phyloP scores from a whole-genome alignment of 257 asterid genomes.

The Hygrophila difformis region DNA sequence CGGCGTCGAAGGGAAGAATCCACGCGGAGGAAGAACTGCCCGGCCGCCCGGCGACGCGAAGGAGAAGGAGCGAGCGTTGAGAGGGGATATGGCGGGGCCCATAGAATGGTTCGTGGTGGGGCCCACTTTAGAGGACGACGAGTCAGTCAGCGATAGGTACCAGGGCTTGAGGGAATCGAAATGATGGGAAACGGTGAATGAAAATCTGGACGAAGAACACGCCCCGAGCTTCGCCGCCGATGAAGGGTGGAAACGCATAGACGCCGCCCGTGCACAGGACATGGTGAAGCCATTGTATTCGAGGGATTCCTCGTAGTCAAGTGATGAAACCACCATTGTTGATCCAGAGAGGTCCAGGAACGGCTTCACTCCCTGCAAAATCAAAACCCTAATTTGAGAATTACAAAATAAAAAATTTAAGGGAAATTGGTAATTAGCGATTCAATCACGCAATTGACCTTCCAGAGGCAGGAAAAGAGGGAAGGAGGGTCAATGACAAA shows the following conservation, averaged over 20 bases:
- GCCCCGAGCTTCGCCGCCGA: conserved; percentile 52
- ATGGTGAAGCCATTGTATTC: conserved; percentile 46
- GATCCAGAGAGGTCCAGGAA: conserved; percentile 63
- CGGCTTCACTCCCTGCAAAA: conserved; percentile 63
- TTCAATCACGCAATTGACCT: no score
- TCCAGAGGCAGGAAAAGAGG: conserved; percentile 84
- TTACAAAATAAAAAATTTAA: no score
- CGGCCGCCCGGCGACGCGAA: conserved; percentile 60
- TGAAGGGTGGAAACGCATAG: conserved; percentile 56
- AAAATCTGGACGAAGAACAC: conserved; percentile 75
- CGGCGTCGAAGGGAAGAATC: conserved; percentile 85
- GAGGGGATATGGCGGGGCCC: conserved; percentile 75
- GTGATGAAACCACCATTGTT: conserved; percentile 46
- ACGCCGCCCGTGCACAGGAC: conserved; percentile 55
- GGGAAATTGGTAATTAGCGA: no score
- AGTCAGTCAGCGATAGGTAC: conserved; percentile 64
- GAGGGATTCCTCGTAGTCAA: conserved; percentile 66
- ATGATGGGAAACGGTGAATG: conserved; percentile 84
- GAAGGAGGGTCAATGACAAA: conserved; percentile 93
- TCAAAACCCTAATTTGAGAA: background rate
- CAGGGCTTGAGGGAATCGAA: conserved; percentile 84
- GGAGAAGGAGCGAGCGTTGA: conserved; percentile 70
- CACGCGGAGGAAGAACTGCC: conserved; percentile 26
- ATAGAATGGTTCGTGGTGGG: conserved; percentile 27
- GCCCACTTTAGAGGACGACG: conserved; percentile 53